Conservation (phyloP, 31 red algal species). For the Endocladia muricata region DNA sequence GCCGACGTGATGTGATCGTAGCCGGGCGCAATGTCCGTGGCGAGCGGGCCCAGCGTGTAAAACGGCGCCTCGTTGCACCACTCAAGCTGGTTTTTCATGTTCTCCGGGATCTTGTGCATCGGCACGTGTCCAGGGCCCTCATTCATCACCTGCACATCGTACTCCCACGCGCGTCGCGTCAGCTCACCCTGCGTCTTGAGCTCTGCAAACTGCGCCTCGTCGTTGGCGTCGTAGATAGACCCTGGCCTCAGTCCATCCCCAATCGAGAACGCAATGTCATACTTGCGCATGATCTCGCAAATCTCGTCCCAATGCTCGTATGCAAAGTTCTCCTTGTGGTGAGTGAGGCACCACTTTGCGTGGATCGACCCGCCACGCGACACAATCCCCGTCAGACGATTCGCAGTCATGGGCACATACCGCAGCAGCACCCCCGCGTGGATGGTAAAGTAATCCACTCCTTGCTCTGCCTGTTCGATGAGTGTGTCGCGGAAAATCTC, state of each 20-base stretch:
- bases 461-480: constrained; percentile 98
- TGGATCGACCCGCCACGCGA: constrained; percentile 98
- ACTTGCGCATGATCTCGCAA: constrained; percentile 94
- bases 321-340: constrained; percentile 99
- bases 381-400: constrained; percentile 98
- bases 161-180: constrained; percentile 96
- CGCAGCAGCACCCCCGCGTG: constrained; percentile 96
- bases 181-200: constrained; percentile 98
- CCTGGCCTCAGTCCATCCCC: constrained; percentile 98
- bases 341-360: constrained; percentile 97
- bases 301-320: constrained; percentile 99
- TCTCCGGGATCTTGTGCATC: constrained; percentile 97
- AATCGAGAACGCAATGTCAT: constrained; percentile 98
- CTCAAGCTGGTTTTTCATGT: constrained; percentile 97
- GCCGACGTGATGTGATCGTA: constrained; percentile 99
- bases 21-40: constrained; percentile 96
- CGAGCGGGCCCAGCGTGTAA: constrained; percentile 96
- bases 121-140: constrained; percentile 99
- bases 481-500: constrained; percentile 97
- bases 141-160: constrained; percentile 99
- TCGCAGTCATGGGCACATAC: constrained; percentile 93
- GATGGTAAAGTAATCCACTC: constrained; percentile 99
- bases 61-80: constrained; percentile 99
- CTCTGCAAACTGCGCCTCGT: constrained; percentile 98
- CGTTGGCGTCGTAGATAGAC: constrained; percentile 97